Percentiles rank a stretch among this genome's conserved stretches.
Conservation (phyloP, 768 basidiomycete genomes). For the Suillus fuscotomentosus region DNA sequence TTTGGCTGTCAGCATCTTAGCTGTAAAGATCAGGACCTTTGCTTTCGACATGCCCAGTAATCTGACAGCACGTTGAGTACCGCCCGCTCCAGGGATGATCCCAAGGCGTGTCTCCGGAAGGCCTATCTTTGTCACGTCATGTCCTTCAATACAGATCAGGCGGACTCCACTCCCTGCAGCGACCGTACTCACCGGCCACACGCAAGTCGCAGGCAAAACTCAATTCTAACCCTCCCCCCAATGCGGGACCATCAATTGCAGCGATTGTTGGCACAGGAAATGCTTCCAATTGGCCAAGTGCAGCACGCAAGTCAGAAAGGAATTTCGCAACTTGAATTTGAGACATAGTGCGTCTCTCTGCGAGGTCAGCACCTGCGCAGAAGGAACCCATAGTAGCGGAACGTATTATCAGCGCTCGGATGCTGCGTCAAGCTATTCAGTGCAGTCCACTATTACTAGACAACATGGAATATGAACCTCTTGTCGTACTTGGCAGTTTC, state of each 20-base stretch:
- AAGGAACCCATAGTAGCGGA: slow-evolving; percentile 79
- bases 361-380: slow-evolving; percentile 90
- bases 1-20: slow-evolving; percentile 58
- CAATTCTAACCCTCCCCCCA: slow-evolving; percentile 91
- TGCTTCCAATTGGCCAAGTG: slow-evolving; percentile 73
- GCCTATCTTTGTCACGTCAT: slow-evolving; percentile 79
- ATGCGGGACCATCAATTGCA: slow-evolving; percentile 89
- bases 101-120: slow-evolving; percentile 75
- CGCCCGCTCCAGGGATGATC: slow-evolving; percentile 92
- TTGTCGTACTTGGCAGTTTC: slow-evolving; percentile 66
- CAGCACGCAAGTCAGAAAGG: slow-evolving; percentile 68
- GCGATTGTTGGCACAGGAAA: slow-evolving; percentile 89
- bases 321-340: slow-evolving; percentile 72
- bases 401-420: slow-evolving; percentile 80
- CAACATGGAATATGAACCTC: slow-evolving; percentile 39
- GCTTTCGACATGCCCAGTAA: slow-evolving; percentile 77
- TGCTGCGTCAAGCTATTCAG: slow-evolving; percentile 34
- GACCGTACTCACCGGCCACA: slow-evolving; percentile 64
- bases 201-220: slow-evolving; percentile 88
- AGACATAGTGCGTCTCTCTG: slow-evolving; percentile 83
- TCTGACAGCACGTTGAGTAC: slow-evolving; percentile 80
- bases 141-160: slow-evolving; percentile 35
- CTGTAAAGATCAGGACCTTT: slow-evolving; percentile 86
- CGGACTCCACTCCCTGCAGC: not conserved
- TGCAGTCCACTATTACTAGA: not conserved